phyloP scores from a whole-genome alignment of 2,329 filamentous ascomycete species.

The Cordyceps fumosorosea region DNA sequence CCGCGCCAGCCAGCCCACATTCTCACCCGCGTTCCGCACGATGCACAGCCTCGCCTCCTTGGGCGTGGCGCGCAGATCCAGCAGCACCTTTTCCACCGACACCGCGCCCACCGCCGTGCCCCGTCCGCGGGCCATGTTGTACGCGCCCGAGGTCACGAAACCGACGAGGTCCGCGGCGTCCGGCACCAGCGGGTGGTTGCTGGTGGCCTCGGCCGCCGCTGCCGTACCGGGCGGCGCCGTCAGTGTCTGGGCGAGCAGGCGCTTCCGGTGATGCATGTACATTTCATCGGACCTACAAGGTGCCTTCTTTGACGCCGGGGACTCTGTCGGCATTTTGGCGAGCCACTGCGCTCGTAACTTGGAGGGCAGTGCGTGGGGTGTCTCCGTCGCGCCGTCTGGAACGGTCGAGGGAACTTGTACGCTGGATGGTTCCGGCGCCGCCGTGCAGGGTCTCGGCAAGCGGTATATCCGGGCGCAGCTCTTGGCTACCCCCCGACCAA shows the following conservation, averaged over 20 bases:
- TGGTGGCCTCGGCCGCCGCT: constrained; percentile 31
- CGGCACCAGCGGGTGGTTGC: constrained; percentile 65
- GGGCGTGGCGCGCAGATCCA: constrained; percentile 22
- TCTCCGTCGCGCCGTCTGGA: constrained; percentile 20
- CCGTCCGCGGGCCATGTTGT: constrained; percentile 68
- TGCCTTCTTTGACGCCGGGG: constrained; percentile 6
- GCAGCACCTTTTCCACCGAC: constrained; percentile 49
- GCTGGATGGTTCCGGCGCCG: constrained; percentile 23
- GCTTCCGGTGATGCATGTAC: constrained; percentile 34
- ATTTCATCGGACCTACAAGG: constrained; percentile 14
- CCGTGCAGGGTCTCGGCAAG: constrained; percentile 43
- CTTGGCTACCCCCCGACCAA: constrained; percentile 62
- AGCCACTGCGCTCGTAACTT: constrained; percentile 68
- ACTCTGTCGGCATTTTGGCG: constrained; percentile 35
- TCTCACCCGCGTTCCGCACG: constrained; percentile 73
- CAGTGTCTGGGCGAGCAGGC: constrained; percentile 42
- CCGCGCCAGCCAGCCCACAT: constrained; percentile 66
- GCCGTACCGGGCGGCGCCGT: constrained; percentile 28
- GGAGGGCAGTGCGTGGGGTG: constrained; percentile 27
- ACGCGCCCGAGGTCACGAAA: constrained; percentile 83
- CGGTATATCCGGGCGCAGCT: constrained; percentile 80
- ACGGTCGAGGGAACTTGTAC: constrained; percentile 42
- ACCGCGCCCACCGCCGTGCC: constrained; percentile 72
- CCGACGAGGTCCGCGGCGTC: constrained; percentile 71
- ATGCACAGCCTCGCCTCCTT: constrained; percentile 61